Percentiles rank a stretch among this genome's conserved stretches.
Evolutionary conservation across 169 alveolate species (phyloP).

Genomic region (Perkinsus olseni): DNA sequence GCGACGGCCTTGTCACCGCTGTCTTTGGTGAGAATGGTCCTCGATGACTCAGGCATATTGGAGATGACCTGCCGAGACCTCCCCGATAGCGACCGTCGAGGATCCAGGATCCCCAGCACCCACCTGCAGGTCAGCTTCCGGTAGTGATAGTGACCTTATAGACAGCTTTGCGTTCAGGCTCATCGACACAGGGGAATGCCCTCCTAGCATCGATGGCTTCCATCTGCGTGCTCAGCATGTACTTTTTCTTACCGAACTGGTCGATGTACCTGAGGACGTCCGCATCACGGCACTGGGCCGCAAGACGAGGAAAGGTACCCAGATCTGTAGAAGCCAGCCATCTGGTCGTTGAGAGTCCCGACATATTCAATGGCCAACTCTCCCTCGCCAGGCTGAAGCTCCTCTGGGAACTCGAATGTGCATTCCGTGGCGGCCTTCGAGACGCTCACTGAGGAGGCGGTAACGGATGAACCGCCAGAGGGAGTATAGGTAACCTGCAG

Average conservation of each 20-base stretch:
- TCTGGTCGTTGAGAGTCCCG: slow-evolving; percentile 9
- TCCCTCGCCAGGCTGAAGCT: neutral
- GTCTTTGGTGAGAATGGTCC: neutral
- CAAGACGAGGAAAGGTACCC: neutral
- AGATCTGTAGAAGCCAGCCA: slow-evolving; percentile 31
- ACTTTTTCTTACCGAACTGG: neutral
- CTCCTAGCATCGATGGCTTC: slow-evolving; percentile 34
- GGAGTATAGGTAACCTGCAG: neutral
- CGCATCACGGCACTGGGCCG: neutral
- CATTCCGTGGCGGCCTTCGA: neutral
- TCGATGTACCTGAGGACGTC: neutral
- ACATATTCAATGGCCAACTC: neutral
- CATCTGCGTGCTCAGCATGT: slow-evolving; percentile 7
- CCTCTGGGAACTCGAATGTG: neutral
- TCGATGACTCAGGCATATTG: neutral
- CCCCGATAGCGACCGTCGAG: neutral
- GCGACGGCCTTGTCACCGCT: neutral
- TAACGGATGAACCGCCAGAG: neutral
- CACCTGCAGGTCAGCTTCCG: slow-evolving; percentile 2
- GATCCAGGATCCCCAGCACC: neutral
- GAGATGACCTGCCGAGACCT: neutral
- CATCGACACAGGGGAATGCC: slow-evolving; percentile 32
- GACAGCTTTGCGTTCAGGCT: slow-evolving; percentile 19
- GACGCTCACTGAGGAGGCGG: neutral
- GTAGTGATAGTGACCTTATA: neutral